Conservation (phyloP, 2,329 filamentous ascomycete species). For the Xylaria sp. region DNA sequence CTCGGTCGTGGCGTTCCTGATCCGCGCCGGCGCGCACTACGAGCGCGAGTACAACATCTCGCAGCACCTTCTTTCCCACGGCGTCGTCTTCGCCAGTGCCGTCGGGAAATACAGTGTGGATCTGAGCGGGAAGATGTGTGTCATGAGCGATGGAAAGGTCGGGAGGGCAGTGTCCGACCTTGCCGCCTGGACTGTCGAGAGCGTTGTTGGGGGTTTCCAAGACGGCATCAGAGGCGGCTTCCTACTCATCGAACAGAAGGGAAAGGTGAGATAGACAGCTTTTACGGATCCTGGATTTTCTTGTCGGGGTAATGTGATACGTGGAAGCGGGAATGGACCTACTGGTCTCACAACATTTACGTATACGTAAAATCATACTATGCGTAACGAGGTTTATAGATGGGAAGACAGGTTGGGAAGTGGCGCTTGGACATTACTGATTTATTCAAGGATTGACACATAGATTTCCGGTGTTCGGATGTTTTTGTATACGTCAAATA, state of each 20-base stretch:
- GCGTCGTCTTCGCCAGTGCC: constrained; percentile 55
- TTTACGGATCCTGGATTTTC: constrained; percentile 8
- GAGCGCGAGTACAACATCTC: constrained; percentile 69
- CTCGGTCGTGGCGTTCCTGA: constrained; percentile 55
- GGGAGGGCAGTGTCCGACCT: constrained; percentile 60
- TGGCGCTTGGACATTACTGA: neutral
- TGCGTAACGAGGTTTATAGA: neutral
- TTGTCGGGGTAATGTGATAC: constrained; percentile 2
- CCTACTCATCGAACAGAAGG: constrained; percentile 28
- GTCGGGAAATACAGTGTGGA: constrained; percentile 55
- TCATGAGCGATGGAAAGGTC: constrained; percentile 66
- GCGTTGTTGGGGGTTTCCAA: constrained; percentile 67
- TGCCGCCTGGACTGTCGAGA: constrained; percentile 63
- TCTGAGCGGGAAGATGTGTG: constrained; percentile 58
- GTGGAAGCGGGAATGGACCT: neutral
- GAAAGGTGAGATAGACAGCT: constrained; percentile 13
- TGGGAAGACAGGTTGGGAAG: constrained; percentile 4
- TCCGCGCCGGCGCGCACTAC: constrained; percentile 59
- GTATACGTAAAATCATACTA: constrained; percentile 11
- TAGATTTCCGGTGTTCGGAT: too few relatives aligned
- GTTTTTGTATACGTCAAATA: neutral
- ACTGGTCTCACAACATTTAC: constrained; percentile 1
- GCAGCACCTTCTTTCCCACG: constrained; percentile 55
- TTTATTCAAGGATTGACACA: constrained; percentile 1
- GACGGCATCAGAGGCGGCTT: constrained; percentile 57